phyloP scores from a whole-genome alignment of 192 early-diverging fungal genomes.

The Mortierella alpina region DNA sequence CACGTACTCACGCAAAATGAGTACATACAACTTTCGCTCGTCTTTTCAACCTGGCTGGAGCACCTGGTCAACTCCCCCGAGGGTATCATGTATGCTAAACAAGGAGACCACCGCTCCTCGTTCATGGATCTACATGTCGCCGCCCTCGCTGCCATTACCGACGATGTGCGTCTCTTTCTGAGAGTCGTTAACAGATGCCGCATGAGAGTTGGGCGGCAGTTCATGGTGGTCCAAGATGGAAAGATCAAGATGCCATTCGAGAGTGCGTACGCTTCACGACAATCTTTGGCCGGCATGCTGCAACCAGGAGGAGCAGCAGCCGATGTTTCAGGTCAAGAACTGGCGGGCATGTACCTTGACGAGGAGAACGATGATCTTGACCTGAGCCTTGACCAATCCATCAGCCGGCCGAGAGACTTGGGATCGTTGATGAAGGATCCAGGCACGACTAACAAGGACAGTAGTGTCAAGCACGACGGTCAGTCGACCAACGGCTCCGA shows the following conservation, averaged over 20 bases:
- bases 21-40: slow-evolving; percentile 62
- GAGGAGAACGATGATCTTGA: slow-evolving; percentile 51
- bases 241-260: slow-evolving; percentile 53
- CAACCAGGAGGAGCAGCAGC: slow-evolving; percentile 48
- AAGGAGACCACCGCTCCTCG: slow-evolving; percentile 66
- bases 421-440: slow-evolving; percentile 31
- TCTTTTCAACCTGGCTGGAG: slow-evolving; percentile 64
- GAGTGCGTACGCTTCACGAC: slow-evolving; percentile 39
- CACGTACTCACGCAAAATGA: slow-evolving; percentile 68
- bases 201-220: slow-evolving; percentile 73
- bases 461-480: neutral
- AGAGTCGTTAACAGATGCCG: slow-evolving; percentile 67
- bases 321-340: slow-evolving; percentile 46
- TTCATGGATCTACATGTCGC: slow-evolving; percentile 68
- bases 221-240: slow-evolving; percentile 53
- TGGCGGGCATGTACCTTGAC: slow-evolving; percentile 51
- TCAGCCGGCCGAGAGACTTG: slow-evolving; percentile 44
- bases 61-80: slow-evolving; percentile 65
- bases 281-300: slow-evolving; percentile 42
- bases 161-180: slow-evolving; percentile 65
- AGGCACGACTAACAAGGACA: slow-evolving; percentile 18
- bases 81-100: slow-evolving; percentile 61
- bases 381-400: slow-evolving; percentile 44
- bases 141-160: slow-evolving; percentile 64
- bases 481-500: neutral